A percentile compares a stretch with the other conserved stretches of the same genome.
These are phyloP conservation scores for Gnomoniopsis smithogilvyi DNA, from an alignment of 2,329 filamentous ascomycete species.

Conservation along the genomic window DNA sequence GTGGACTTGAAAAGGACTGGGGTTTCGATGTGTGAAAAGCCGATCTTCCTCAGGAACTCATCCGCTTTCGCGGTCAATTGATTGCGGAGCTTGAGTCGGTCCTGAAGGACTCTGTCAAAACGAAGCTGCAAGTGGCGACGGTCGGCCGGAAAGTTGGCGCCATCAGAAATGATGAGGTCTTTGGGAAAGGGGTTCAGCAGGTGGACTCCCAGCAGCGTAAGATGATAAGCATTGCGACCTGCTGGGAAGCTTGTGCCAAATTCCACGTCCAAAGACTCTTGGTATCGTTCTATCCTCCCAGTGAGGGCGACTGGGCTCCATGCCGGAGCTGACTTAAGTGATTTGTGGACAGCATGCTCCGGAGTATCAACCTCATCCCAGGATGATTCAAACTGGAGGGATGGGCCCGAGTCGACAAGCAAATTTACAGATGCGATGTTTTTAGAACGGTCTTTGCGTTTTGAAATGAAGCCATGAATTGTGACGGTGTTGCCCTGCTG, in stretches of 20 bases:
- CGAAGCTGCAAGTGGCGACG: slow-evolving; percentile 83
- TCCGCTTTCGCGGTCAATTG: slow-evolving; percentile 50
- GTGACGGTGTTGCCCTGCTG: slow-evolving; percentile 40
- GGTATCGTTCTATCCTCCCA: slow-evolving; percentile 32
- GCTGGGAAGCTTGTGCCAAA: slow-evolving; percentile 20
- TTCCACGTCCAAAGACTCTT: not conserved
- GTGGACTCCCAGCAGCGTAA: slow-evolving; percentile 60
- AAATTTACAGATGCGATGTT: slow-evolving; percentile 68
- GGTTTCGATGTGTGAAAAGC: slow-evolving; percentile 82
- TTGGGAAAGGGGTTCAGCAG: slow-evolving; percentile 71
- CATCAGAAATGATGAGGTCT: slow-evolving; percentile 72
- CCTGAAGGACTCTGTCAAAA: slow-evolving; percentile 63
- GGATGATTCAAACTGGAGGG: slow-evolving; percentile 40
- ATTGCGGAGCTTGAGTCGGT: slow-evolving; percentile 69
- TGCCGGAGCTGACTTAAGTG: slow-evolving; percentile 43
- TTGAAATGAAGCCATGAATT: slow-evolving; percentile 70
- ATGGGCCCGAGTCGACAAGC: slow-evolving; percentile 26
- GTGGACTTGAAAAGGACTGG: slow-evolving; percentile 97
- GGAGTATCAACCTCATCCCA: slow-evolving; percentile 34
- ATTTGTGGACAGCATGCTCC: slow-evolving; percentile 33
- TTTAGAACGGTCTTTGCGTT: slow-evolving; percentile 63
- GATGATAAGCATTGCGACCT: slow-evolving; percentile 38
- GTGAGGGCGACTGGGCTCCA: slow-evolving; percentile 52
- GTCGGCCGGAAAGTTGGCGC: slow-evolving; percentile 70
- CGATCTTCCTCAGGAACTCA: slow-evolving; percentile 51